These are phyloP conservation scores for Gloeophyllum trabeum DNA, from an alignment of 768 basidiomycete species.

Conservation along the genomic window DNA sequence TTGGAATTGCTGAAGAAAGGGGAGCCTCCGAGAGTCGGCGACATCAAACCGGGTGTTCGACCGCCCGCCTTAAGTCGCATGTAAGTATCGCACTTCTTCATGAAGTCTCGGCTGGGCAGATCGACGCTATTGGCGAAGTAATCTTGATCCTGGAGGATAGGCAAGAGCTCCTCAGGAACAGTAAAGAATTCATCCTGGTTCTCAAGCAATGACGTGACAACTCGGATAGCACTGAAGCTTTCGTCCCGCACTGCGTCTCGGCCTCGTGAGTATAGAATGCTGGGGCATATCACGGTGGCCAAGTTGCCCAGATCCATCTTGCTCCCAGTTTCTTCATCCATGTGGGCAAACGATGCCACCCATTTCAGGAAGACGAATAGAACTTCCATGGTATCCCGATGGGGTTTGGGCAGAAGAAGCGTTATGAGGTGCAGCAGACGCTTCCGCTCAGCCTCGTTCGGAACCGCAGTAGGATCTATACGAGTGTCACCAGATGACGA, in stretches of 20 bases:
- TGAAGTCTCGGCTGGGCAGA: conserved; percentile 86
- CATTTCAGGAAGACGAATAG: conserved; percentile 98
- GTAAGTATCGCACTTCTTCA: conserved; percentile 93
- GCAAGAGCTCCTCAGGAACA: conserved; percentile 84
- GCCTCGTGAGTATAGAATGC: conserved; percentile 85
- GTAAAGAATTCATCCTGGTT: conserved; percentile 92
- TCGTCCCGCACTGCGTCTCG: conserved; percentile 85
- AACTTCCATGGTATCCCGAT: conserved; percentile 96
- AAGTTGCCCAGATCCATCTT: conserved; percentile 97
- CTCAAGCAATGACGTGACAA: conserved; percentile 79
- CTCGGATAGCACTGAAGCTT: conserved; percentile 80
- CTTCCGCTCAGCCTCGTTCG: conserved; percentile 65
- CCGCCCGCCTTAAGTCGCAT: conserved; percentile 58
- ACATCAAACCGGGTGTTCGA: conserved; percentile 31
- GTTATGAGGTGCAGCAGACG: conserved; percentile 80
- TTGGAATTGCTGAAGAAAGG: conserved; percentile 26
- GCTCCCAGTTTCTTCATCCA: conserved; percentile 94
- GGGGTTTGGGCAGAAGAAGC: conserved; percentile 80
- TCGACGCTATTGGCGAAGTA: conserved; percentile 85
- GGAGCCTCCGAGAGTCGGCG: conserved; percentile 22
- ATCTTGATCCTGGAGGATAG: conserved; percentile 84
- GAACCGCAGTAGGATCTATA: conserved; percentile 39
- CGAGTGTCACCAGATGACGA: conserved; percentile 6
- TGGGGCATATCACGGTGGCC: conserved; percentile 96
- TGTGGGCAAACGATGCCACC: conserved; percentile 98